Conservation (phyloP, 257 asterid genomes). For the Euphrasia confusa region DNA sequence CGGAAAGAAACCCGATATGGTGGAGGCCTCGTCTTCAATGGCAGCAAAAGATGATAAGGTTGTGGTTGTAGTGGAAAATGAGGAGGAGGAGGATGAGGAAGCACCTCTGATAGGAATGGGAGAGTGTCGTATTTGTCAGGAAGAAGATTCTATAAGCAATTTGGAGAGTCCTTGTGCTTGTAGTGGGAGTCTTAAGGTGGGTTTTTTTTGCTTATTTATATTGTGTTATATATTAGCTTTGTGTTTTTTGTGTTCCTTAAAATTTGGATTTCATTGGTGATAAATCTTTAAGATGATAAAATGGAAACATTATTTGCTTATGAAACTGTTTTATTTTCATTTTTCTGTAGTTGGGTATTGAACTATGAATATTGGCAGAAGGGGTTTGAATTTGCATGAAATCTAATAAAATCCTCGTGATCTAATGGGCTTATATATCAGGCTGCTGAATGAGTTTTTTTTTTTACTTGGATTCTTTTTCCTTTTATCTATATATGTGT, state of each 20-base stretch:
- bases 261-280: slow-evolving; percentile 4
- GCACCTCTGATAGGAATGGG: slow-evolving; percentile 64
- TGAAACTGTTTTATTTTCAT: background rate
- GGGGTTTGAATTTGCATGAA: background rate
- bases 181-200: slow-evolving; percentile 93
- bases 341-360: background rate
- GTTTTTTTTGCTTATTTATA: slow-evolving; percentile 7
- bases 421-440: background rate
- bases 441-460: too few relatives aligned
- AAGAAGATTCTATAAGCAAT: slow-evolving; percentile 76
- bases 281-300: slow-evolving; percentile 9
- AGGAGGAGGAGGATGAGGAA: slow-evolving; percentile 53
- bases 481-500: background rate
- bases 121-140: slow-evolving; percentile 98
- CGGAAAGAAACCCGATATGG: slow-evolving; percentile 45
- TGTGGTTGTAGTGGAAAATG: slow-evolving; percentile 36
- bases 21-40: slow-evolving; percentile 48
- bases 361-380: background rate
- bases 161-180: slow-evolving; percentile 96
- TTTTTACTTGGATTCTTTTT: background rate
- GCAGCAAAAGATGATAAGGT: slow-evolving; percentile 35
- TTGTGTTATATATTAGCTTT: background rate
- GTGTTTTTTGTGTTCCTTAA: background rate
- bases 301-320: background rate
- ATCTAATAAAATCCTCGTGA: background rate